phyloP scores from a whole-genome alignment of 305 asterid genomes.

The Fraxinus xanthoxyloides region DNA sequence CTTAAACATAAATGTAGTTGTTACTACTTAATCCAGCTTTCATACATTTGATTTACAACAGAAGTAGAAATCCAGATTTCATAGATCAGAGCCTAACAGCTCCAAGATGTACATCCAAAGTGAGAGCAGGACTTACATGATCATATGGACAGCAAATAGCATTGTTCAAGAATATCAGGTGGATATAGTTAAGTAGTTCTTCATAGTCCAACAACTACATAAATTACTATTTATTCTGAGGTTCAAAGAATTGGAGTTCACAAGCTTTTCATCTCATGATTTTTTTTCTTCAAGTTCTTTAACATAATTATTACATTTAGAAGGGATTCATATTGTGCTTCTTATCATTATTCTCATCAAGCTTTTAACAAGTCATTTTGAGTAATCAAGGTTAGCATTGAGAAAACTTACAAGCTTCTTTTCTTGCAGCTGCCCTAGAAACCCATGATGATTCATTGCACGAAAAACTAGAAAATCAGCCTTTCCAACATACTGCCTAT shows the following conservation, averaged over 20 bases:
- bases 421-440: conserved; percentile 98
- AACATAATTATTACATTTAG: background rate
- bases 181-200: background rate
- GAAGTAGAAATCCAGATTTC: background rate
- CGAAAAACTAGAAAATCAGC: conserved; percentile 96
- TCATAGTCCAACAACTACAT: background rate
- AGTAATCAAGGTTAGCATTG: conserved; percentile 7
- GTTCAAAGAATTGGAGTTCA: background rate
- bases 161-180: background rate
- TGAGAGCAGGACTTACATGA: background rate
- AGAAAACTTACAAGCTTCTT: conserved; percentile 85
- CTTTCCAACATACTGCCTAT: conserved; percentile 93
- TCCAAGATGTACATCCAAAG: background rate
- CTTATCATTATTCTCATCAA: background rate
- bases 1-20: background rate
- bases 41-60: background rate
- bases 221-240: background rate
- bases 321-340: background rate
- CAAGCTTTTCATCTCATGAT: background rate
- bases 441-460: conserved; percentile 98
- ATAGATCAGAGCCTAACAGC: background rate
- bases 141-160: background rate
- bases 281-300: background rate
- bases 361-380: background rate
- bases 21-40: background rate